Evolutionary conservation across 805 yeast genomes (phyloP).

Genomic region (Suhomyces sp.): DNA sequence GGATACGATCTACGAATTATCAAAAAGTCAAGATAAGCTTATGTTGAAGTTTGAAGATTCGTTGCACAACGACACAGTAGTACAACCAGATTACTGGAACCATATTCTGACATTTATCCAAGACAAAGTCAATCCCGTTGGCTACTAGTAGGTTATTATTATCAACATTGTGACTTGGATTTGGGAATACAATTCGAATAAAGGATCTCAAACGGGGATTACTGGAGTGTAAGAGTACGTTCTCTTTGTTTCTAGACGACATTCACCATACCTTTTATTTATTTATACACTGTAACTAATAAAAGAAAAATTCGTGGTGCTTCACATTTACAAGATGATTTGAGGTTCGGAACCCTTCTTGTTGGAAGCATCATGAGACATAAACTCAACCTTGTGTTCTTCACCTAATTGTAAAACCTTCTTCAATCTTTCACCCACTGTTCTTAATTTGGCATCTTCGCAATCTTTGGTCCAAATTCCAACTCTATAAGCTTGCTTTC

Average conservation of each 20-base stretch:
- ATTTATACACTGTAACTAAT: neutral
- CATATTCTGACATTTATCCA: slow-evolving; percentile 54
- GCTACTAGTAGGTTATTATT: too few relatives aligned
- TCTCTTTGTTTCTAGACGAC: neutral
- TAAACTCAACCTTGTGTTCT: slow-evolving; percentile 77
- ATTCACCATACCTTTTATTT: slow-evolving; percentile 1
- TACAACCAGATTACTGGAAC: slow-evolving; percentile 77
- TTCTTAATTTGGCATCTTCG: slow-evolving; percentile 57
- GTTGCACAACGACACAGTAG: slow-evolving; percentile 79
- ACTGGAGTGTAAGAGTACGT: neutral
- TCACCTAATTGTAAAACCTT: slow-evolving; percentile 74
- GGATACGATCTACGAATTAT: slow-evolving; percentile 52
- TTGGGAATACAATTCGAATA: too few relatives aligned
- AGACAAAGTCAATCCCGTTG: slow-evolving; percentile 41
- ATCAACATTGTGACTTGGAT: too few relatives aligned
- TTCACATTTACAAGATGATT: slow-evolving; percentile 26
- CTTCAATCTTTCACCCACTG: slow-evolving; percentile 86
- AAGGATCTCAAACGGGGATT: neutral
- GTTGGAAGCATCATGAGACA: slow-evolving; percentile 57
- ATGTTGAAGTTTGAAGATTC: slow-evolving; percentile 57
- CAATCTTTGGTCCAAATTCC: slow-evolving; percentile 92
- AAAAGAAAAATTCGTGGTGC: neutral
- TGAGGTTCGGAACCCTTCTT: slow-evolving; percentile 38
- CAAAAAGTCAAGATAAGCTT: slow-evolving; percentile 50
- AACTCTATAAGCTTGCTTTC: slow-evolving; percentile 77